A percentile compares a stretch with the other conserved stretches of the same genome.
Evolutionary conservation across 192 early-diverging fungal species (phyloP).

Genomic region (Coemansia sp.): DNA sequence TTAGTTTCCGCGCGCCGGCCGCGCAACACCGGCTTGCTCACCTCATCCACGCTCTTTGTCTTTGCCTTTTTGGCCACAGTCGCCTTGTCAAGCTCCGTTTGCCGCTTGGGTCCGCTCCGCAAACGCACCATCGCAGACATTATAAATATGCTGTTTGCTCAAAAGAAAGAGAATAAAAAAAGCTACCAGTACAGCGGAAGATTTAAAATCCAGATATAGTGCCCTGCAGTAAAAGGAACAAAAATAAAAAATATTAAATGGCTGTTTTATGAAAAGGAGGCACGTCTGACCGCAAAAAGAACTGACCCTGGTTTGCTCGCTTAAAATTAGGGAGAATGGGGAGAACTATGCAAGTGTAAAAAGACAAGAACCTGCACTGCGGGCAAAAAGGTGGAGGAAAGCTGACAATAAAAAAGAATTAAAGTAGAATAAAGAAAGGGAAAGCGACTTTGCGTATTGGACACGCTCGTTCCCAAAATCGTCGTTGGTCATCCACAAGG

Average conservation of each 20-base stretch:
- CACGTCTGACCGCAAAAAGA: slow-evolving; percentile 10
- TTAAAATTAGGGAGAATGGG: not conserved
- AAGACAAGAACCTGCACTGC: not conserved
- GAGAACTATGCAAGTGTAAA: not conserved
- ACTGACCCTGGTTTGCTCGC: too few relatives aligned
- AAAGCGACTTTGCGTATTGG: slow-evolving; percentile 5
- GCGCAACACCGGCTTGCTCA: slow-evolving; percentile 1
- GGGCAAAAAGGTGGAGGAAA: not conserved
- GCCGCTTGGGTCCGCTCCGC: slow-evolving; percentile 33
- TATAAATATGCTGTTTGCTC: not conserved
- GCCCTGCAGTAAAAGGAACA: not conserved
- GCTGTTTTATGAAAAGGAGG: slow-evolving; percentile 7
- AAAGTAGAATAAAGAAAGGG: slow-evolving; percentile 10
- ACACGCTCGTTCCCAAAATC: not conserved
- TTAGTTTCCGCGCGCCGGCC: slow-evolving; percentile 5
- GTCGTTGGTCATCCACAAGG: not conserved
- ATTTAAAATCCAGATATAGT: not conserved
- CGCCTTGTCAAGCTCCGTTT: slow-evolving; percentile 6
- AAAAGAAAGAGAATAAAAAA: slow-evolving; percentile 7
- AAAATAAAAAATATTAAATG: not conserved
- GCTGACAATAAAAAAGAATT: slow-evolving; percentile 10
- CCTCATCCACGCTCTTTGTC: not conserved
- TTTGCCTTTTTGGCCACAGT: slow-evolving; percentile 14
- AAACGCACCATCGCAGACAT: slow-evolving; percentile 50
- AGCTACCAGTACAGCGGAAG: not conserved